A percentile compares a stretch with the other conserved stretches of the same genome.
Conservation (phyloP, 176 grass and related monocot species). For the Oryza rufipogon region DNA sequence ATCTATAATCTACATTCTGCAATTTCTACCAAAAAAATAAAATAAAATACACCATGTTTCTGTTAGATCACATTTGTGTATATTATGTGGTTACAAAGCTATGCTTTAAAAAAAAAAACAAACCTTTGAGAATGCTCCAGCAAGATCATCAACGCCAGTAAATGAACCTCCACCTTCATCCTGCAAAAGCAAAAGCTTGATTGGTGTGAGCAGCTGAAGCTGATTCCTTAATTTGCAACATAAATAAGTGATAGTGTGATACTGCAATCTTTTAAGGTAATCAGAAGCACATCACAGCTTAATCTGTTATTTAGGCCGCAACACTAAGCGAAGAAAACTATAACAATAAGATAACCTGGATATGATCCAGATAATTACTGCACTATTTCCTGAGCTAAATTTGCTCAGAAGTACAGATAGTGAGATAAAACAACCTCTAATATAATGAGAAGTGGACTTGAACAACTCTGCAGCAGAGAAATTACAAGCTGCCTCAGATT, state of each 20-base stretch:
- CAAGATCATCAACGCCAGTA: conserved; percentile 65
- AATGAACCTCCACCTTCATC: conserved; percentile 52
- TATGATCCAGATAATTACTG: neutral
- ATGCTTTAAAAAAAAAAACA: neutral
- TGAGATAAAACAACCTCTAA: neutral
- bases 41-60: neutral
- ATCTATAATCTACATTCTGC: conserved; percentile 5
- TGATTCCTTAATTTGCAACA: neutral
- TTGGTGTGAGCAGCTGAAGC: conserved; percentile 6
- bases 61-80: neutral
- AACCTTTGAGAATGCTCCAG: conserved; percentile 70
- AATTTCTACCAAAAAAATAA: conserved; percentile 19
- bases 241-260: neutral
- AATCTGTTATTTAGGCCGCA: neutral
- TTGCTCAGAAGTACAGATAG: neutral
- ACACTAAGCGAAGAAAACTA: neutral
- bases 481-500: neutral
- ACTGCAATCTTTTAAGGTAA: neutral
- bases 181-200: conserved; percentile 36
- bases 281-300: neutral
- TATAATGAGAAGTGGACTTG: neutral
- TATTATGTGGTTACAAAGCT: neutral
- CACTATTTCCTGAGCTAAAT: neutral
- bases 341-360: neutral
- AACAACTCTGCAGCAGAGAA: neutral